Base-by-base conservation (phyloP, 345 rosid genomes). In the Pugionium dolabratum region DNA sequence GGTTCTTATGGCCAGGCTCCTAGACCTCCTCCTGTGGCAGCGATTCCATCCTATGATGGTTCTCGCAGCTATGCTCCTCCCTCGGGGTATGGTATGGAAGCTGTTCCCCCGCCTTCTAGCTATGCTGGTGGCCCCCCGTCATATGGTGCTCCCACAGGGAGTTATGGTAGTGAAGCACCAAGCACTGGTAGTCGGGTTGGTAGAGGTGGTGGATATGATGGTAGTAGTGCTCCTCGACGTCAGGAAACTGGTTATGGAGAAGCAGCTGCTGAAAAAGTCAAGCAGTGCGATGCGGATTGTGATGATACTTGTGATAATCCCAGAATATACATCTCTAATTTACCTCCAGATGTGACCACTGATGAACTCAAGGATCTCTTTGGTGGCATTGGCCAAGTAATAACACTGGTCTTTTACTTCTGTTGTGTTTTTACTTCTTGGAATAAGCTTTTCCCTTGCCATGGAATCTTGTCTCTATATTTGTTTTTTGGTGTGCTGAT, bases 81-180 rank as follows among this genome's bases (percentile, higher is more conserved):
- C 63, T 73, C 75, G 30, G 91, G 82, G 49, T 90, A 74, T 83
- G 95, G 88, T 54, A 78, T 54, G 74, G 95, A 87, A 30, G 87
- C 96, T 8, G 89, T 84, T 66, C 93, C 99, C 30, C 97, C 92
- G 4, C 97, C 97, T 43, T 71, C 88, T 27, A 87, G 91, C 85
- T 86, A 82, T 79, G 67, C 85, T 44, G 95, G 99, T 70, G 96
- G 95, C 7, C 89, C 94, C 7, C 91, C 97, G 0, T 84, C 95
- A 59, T 89, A 95, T 77, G 95, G 90, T 69, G 95, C 83, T 45
- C 75, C 88, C 46, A 61, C 71, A 3, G 80, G 85, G 76, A 87
- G 93, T 57, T 88, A 77, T 70, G 82, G 82, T 54, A 79, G 85
- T 77, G 93, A 74, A 75, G 79, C 75, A 54, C 63, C 62, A 9